Conservation (phyloP, 2,329 filamentous ascomycete species). For the Tolypocladium inflatum region DNA sequence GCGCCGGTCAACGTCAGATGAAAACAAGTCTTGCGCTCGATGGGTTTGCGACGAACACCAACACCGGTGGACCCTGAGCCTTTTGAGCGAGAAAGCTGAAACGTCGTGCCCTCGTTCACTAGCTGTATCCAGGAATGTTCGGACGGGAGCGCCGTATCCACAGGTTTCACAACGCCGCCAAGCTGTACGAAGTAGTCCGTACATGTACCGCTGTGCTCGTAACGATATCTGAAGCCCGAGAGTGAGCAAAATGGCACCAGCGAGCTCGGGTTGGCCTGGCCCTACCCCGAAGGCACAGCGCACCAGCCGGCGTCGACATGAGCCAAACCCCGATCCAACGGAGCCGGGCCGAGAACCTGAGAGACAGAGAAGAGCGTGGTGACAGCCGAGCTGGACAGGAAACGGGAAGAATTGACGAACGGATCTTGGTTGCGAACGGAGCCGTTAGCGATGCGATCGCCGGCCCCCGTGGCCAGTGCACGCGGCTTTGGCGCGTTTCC, state of each 20-base stretch:
- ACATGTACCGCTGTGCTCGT: too few species aligned
- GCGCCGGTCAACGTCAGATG: neutral
- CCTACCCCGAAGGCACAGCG: too few species aligned
- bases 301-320: too few species aligned
- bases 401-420: neutral
- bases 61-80: neutral
- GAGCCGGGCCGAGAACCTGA: neutral
- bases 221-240: neutral
- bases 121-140: neutral
- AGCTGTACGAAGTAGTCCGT: too few species aligned
- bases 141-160: neutral
- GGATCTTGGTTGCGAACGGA: neutral
- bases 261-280: too few species aligned
- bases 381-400: too few species aligned
- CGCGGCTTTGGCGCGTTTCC: neutral
- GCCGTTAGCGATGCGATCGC: neutral
- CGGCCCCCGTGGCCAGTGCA: neutral
- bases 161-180: neutral
- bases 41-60: neutral
- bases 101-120: neutral
- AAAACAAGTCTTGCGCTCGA: neutral
- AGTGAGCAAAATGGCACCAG: neutral
- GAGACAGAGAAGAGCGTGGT: too few species aligned
- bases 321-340: neutral
- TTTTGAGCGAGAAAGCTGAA: neutral